Conservation (phyloP, 1,139 yeast genomes). For the Kodamaea sp. region DNA sequence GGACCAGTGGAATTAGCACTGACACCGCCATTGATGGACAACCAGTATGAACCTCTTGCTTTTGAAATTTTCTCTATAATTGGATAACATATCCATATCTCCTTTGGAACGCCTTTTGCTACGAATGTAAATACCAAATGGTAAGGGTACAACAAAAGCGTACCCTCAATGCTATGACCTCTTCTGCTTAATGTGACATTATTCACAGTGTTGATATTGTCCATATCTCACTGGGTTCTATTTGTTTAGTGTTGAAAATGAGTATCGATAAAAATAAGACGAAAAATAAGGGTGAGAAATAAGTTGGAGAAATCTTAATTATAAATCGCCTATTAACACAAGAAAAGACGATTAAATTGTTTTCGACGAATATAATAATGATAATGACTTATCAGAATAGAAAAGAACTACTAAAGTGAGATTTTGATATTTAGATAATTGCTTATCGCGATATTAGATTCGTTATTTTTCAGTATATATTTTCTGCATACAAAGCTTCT, state of each 20-base stretch:
- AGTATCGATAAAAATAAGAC: no score
- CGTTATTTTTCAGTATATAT: no score
- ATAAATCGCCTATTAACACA: no score
- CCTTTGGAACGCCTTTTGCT: constrained; percentile 40
- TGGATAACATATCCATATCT: constrained; percentile 93
- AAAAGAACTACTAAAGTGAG: no score
- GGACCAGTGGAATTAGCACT: neutral
- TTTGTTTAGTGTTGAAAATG: no score
- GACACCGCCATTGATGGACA: constrained; percentile 13
- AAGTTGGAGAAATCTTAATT: no score
- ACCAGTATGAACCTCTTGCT: constrained; percentile 49
- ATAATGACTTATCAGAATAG: no score
- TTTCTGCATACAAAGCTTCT: neutral
- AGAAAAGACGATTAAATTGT: no score
- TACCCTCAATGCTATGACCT: constrained; percentile 65
- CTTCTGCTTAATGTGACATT: constrained; percentile 67
- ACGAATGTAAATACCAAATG: constrained; percentile 68
- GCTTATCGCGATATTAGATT: no score
- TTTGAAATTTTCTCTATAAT: constrained; percentile 67
- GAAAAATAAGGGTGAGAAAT: no score
- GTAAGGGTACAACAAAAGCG: constrained; percentile 74
- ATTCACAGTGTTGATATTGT: constrained; percentile 41
- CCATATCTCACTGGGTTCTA: constrained; percentile 2
- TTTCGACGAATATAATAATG: no score
- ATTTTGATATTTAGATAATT: no score